Evolutionary conservation across 305 asterid species (phyloP).

Genomic region (Solanum chacoense): DNA sequence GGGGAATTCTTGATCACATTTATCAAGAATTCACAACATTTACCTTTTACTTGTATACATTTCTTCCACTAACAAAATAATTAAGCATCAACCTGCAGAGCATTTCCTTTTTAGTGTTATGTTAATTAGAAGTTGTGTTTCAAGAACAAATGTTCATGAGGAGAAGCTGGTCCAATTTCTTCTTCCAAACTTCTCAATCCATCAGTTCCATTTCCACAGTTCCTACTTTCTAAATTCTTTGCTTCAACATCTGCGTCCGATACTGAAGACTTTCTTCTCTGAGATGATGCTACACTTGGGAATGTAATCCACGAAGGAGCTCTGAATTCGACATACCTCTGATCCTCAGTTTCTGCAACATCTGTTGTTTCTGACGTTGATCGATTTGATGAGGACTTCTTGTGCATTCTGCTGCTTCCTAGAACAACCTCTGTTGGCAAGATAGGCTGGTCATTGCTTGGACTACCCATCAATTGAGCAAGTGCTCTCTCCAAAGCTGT

Average conservation of each 20-base stretch:
- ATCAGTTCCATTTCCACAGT: conserved; percentile 30
- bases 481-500: conserved; percentile 71
- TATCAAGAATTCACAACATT: conserved; percentile 2
- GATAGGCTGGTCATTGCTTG: conserved; percentile 76
- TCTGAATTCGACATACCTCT: conserved; percentile 51
- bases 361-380: conserved; percentile 64
- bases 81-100: neutral
- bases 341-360: conserved; percentile 56
- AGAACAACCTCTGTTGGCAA: conserved; percentile 78
- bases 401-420: conserved; percentile 80
- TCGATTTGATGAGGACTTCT: conserved; percentile 56
- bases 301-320: conserved; percentile 90
- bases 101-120: neutral
- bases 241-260: conserved; percentile 71
- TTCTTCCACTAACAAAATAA: neutral
- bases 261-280: conserved; percentile 66
- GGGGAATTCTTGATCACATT: neutral
- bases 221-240: conserved; percentile 36
- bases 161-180: conserved; percentile 88
- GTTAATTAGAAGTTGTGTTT: conserved; percentile 63
- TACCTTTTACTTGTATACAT: conserved; percentile 16
- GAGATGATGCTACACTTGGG: conserved; percentile 86
- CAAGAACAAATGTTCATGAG: conserved; percentile 71
- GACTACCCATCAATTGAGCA: conserved; percentile 75
- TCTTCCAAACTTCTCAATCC: conserved; percentile 57